Percentiles rank a stretch among this genome's conserved stretches.
These are phyloP conservation scores for Sordariomycetes sp. DNA, from an alignment of 2,329 filamentous ascomycete genomes.

Conservation along the genomic window DNA sequence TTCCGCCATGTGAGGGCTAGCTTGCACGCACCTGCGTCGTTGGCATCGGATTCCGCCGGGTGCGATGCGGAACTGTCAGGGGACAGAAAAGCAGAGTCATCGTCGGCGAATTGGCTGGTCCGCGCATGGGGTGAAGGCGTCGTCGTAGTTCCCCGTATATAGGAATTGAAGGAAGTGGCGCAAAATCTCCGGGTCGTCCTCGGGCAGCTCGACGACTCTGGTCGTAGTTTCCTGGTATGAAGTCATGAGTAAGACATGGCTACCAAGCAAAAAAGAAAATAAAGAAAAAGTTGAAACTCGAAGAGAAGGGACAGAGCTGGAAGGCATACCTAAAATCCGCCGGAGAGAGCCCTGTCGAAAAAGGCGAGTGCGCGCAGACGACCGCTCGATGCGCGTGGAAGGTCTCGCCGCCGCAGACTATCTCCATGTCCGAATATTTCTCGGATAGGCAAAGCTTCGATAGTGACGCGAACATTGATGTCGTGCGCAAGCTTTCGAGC, in stretches of 20 bases:
- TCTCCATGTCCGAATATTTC: slow-evolving; percentile 20
- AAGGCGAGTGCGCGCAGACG: slow-evolving; percentile 20
- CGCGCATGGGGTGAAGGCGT: background rate
- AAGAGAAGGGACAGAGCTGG: background rate
- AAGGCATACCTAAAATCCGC: slow-evolving; percentile 17
- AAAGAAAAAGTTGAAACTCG: background rate
- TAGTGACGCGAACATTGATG: background rate
- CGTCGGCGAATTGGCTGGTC: too few species aligned
- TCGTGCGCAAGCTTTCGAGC: too few species aligned
- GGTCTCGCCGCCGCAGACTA: slow-evolving; percentile 15
- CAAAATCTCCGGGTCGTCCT: slow-evolving; percentile 17
- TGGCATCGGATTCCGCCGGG: too few species aligned
- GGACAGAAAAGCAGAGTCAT: too few species aligned
- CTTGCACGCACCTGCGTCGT: too few species aligned
- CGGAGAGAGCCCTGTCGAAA: slow-evolving; percentile 17
- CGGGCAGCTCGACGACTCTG: slow-evolving; percentile 13
- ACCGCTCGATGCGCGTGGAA: slow-evolving; percentile 22
- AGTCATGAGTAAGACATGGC: too few species aligned
- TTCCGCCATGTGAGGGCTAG: too few species aligned
- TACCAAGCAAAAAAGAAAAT: background rate
- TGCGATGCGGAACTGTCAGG: too few species aligned
- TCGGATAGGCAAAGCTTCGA: slow-evolving; percentile 2
- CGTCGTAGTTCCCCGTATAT: slow-evolving; percentile 13
- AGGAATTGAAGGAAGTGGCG: slow-evolving; percentile 18
- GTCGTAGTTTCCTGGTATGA: slow-evolving; percentile 10